Evolutionary conservation across 306 rosid species (phyloP), one percentile per base, ranked within the genome.

Genomic region (Pterocarpus santalinus): DNA sequence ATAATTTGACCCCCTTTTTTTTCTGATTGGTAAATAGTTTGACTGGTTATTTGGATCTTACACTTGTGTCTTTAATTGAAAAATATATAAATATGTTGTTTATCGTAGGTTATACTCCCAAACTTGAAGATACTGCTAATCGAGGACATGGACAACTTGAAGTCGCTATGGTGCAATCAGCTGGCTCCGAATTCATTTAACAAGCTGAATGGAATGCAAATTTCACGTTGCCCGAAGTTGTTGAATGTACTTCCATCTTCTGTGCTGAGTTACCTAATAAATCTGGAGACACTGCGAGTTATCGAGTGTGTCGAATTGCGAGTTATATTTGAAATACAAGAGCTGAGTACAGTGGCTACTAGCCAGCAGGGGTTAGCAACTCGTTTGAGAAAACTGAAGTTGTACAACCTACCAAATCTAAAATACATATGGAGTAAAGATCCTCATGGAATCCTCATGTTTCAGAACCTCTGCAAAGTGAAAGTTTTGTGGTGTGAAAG

Each of bases 381-480:
- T 16, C 63, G 22, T 28, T 66, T 81, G 53, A 56, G 14, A 13
- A 41, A 2, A 6, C 7, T 65, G 1, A 32, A 7, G 6, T 4
- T 81, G 17, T 1, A 6, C 0, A 3, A 1, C n/a, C 16, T 81
- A 35, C 62, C 81, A 11, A 67, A 30, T 36, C 34, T 81, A 1
- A 81, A 75, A 36, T 33, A 67, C 34, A 52, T 75, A 16, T 56
- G 80, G 85, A 65, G 47, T 28, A 32, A 46, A 3, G 73, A 65
- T 44, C 69, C 73, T 36, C 3, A 65, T 28, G 34, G 51, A 43
- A 73, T 56, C 11, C 28, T 55, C 1, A 52, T 8, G 46, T 65
- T 77, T 52, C 62, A n/a, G 47, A 34, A 39, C n/a, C 67, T 81
- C 1, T 3, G 14, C 2, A 1, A 9, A 22, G 15, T 75, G 10